Conservation (phyloP, 75 land plant species). For the Pseudotsuga menziesii region DNA sequence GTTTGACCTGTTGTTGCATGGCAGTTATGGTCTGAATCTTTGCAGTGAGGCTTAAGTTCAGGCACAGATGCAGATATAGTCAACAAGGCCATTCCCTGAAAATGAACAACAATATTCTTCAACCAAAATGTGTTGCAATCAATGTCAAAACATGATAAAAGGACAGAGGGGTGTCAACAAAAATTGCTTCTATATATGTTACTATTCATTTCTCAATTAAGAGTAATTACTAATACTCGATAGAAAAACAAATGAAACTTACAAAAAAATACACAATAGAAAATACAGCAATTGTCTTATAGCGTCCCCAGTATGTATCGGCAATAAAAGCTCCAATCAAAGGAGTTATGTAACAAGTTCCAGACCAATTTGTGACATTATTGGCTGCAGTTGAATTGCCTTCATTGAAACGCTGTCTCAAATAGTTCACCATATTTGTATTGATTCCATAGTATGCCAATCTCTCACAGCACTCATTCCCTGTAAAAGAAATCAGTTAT, state of each 20-base stretch:
- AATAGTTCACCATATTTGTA: slow-evolving; percentile 58
- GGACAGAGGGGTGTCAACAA: no score
- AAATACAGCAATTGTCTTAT: slow-evolving; percentile 77
- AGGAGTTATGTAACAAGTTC: slow-evolving; percentile 84
- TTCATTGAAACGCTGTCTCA: slow-evolving; percentile 56
- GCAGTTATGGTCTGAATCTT: slow-evolving; percentile 25
- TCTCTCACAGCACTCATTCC: slow-evolving; percentile 34
- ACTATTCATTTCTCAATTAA: no score
- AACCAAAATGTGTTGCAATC: no score
- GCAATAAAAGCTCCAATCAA: slow-evolving; percentile 89
- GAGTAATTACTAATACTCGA: no score
- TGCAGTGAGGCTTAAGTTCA: slow-evolving; percentile 46
- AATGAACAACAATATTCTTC: background rate
- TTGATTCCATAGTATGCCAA: slow-evolving; percentile 42
- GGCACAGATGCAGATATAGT: slow-evolving; percentile 70
- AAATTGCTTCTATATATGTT: no score
- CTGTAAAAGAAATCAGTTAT: background rate
- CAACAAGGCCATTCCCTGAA: slow-evolving; percentile 67
- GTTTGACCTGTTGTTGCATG: slow-evolving; percentile 45
- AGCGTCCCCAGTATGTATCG: slow-evolving; percentile 93
- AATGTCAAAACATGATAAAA: no score
- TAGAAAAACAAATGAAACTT: slow-evolving; percentile 7
- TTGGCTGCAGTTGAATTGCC: slow-evolving; percentile 76
- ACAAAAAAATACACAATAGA: slow-evolving; percentile 75
- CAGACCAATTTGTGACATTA: slow-evolving; percentile 85